Percentiles rank a stretch among this genome's conserved stretches.
Evolutionary conservation across 2,329 filamentous ascomycete genomes (phyloP).

Genomic region (Rasamsonia emersonii): DNA sequence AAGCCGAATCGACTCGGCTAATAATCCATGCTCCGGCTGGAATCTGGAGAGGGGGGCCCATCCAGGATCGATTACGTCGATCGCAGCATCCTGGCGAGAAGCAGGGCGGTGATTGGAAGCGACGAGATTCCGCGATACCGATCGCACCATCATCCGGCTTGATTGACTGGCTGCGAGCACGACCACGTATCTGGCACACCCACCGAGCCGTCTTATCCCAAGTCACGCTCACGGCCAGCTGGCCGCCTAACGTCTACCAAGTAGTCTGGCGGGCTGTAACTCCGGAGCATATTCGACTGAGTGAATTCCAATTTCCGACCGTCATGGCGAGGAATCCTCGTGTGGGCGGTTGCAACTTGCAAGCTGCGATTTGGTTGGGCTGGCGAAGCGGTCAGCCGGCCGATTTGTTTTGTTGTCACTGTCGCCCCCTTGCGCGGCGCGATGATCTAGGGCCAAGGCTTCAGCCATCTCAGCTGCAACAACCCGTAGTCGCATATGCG

Average conservation of each 20-base stretch:
- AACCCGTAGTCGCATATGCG: constrained; percentile 21
- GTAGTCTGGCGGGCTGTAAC: no score
- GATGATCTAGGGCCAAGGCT: not conserved
- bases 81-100: not conserved
- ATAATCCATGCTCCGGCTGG: no score
- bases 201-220: constrained; percentile 1
- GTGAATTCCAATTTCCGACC: no score
- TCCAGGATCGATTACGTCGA: no score
- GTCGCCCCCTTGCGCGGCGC: constrained; percentile 3
- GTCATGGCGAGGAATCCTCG: no score
- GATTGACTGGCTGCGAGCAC: constrained; percentile 13
- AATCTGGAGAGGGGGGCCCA: no score
- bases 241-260: no score
- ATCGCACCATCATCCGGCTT: constrained; percentile 6
- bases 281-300: no score
- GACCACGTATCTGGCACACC: constrained; percentile 15
- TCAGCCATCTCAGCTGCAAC: constrained; percentile 16
- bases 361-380: no score
- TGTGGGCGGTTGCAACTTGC: no score
- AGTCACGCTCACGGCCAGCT: constrained; percentile 2
- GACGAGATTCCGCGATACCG: constrained; percentile 4
- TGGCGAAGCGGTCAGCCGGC: no score
- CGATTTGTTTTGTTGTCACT: not conserved
- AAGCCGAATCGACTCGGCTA: no score
- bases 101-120: constrained; percentile 5